A percentile compares a stretch with the other conserved stretches of the same genome.
phyloP scores from a whole-genome alignment of 2,329 filamentous ascomycete species.

The Xylariaceae sp. region DNA sequence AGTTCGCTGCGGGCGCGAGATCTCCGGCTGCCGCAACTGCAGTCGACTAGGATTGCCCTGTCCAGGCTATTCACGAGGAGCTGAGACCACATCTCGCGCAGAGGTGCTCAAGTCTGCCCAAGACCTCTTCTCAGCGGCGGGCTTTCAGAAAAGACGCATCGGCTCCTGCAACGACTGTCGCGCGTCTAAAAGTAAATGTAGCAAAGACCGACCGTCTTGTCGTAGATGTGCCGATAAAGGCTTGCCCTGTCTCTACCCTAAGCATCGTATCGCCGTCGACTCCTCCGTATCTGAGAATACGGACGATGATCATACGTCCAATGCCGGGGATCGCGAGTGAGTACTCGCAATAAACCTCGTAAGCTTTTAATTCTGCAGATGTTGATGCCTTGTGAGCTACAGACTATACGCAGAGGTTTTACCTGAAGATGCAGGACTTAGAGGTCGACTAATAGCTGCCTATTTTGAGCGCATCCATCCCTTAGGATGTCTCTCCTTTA shows the following conservation, averaged over 20 bases:
- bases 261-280: not conserved
- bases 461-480: not conserved
- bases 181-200: not conserved
- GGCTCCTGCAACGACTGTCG: not conserved
- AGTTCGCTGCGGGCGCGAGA: not conserved
- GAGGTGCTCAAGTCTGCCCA: not conserved
- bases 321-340: not conserved
- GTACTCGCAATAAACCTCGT: not conserved
- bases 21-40: not conserved
- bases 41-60: not conserved
- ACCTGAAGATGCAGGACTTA: not conserved
- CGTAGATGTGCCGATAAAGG: not conserved
- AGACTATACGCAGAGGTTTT: not conserved
- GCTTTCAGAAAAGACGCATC: not conserved
- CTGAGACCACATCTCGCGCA: not conserved
- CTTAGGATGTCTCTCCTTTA: not conserved
- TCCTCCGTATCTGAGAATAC: not conserved
- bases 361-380: not conserved
- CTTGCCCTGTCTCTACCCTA: not conserved
- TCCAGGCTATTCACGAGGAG: not conserved
- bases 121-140: not conserved
- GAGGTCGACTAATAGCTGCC: not conserved
- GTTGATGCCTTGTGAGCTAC: not conserved
- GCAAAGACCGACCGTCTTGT: not conserved
- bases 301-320: not conserved